Evolutionary conservation across 257 asterid species (phyloP).

Genomic region (Solanum tacnaense): DNA sequence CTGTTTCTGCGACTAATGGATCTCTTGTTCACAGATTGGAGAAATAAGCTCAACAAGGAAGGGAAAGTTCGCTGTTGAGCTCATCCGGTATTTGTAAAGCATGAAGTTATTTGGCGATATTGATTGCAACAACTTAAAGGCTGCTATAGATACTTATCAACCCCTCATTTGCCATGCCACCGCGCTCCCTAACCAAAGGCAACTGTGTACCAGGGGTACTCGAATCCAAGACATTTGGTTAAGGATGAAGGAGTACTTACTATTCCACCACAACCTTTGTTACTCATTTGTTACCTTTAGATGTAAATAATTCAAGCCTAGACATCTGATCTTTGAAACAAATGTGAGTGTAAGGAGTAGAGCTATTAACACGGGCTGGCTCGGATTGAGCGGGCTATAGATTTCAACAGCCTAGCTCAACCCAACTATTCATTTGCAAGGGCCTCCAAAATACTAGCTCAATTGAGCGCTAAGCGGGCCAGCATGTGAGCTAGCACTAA

Average conservation of each 20-base stretch:
- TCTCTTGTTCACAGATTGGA: conserved; percentile 48
- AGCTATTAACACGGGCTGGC: not conserved
- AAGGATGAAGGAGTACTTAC: not conserved
- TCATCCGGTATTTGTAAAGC: conserved; percentile 49
- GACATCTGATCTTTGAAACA: not conserved
- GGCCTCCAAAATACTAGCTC: not conserved
- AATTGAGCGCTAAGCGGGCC: not conserved
- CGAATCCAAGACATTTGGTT: not conserved
- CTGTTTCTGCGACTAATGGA: not conserved
- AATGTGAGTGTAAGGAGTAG: not conserved
- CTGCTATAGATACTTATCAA: not conserved
- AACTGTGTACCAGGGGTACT: not conserved
- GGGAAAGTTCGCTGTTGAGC: conserved; percentile 77
- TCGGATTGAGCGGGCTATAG: not conserved
- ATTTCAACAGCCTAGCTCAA: not conserved
- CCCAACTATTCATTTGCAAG: not conserved
- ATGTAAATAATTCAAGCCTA: not conserved
- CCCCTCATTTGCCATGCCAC: not conserved
- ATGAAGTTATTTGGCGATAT: not conserved
- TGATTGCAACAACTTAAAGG: not conserved
- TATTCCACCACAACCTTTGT: not conserved
- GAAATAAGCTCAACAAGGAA: conserved; percentile 62
- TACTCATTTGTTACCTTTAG: not conserved
- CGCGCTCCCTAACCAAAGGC: not conserved
- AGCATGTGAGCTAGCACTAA: not conserved